phyloP scores from a whole-genome alignment of 805 yeast species.

The Danielozyma ontarioensis region DNA sequence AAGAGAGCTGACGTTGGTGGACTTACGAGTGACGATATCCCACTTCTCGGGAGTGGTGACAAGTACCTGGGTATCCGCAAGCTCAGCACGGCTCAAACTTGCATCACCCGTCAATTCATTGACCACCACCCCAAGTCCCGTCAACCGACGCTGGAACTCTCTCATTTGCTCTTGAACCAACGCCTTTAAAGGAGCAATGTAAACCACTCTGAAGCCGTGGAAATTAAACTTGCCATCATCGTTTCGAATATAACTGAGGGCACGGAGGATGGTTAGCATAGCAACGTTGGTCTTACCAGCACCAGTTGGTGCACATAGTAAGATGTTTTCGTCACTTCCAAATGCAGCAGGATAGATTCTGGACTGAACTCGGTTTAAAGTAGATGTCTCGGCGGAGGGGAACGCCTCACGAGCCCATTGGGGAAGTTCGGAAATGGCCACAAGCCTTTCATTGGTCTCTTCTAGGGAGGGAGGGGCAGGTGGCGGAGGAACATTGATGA shows the following conservation, averaged over 20 bases:
- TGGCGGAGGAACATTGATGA: constrained; percentile 90
- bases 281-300: constrained; percentile 99
- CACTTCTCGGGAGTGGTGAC: constrained; percentile 96
- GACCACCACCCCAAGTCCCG: constrained; percentile 60
- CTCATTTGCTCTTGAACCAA: constrained; percentile 92
- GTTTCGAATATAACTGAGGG: constrained; percentile 50
- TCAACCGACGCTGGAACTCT: constrained; percentile 70
- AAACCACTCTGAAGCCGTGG: constrained; percentile 68
- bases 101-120: constrained; percentile 91
- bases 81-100: constrained; percentile 67
- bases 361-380: constrained; percentile 80
- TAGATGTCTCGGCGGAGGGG: constrained; percentile 56
- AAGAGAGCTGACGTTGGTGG: constrained; percentile 75
- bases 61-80: constrained; percentile 70
- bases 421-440: constrained; percentile 63
- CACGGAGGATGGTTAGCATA: constrained; percentile 67
- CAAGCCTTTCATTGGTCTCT: constrained; percentile 36
- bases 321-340: constrained; percentile 58
- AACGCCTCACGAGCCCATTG: constrained; percentile 79
- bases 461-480: constrained; percentile 35
- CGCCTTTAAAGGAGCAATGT: constrained; percentile 91
- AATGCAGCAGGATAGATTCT: constrained; percentile 79
- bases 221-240: constrained; percentile 46
- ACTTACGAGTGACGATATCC: constrained; percentile 96
- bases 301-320: constrained; percentile 97